Conservation (phyloP, 2,329 filamentous ascomycete species). For the Pyrenophora seminiperda region DNA sequence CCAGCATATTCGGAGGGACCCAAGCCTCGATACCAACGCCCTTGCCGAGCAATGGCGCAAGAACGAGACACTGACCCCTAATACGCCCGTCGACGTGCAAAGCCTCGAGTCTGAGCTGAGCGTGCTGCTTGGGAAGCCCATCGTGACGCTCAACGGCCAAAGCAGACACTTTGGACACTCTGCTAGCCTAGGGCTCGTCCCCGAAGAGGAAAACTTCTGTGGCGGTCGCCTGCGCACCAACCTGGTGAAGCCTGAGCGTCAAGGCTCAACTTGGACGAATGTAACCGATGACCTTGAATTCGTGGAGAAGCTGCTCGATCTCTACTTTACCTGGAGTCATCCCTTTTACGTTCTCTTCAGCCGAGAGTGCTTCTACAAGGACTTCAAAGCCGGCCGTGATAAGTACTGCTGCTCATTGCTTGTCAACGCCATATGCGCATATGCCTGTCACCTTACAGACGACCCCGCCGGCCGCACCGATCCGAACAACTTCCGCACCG, state of each 20-base stretch:
- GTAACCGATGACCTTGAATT: constrained; percentile 64
- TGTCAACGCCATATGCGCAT: constrained; percentile 68
- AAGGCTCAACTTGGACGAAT: constrained; percentile 60
- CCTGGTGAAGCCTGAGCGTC: constrained; percentile 19
- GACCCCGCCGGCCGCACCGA: constrained; percentile 67
- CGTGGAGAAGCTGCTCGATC: constrained; percentile 66
- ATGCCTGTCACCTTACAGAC: constrained; percentile 72
- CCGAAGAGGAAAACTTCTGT: constrained; percentile 43
- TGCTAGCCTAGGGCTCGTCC: constrained; percentile 45
- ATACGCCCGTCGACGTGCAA: constrained; percentile 26
- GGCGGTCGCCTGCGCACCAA: constrained; percentile 20
- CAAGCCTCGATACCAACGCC: constrained; percentile 46
- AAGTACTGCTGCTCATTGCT: constrained; percentile 72
- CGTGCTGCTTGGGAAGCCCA: constrained; percentile 46
- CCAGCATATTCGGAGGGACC: constrained; percentile 50
- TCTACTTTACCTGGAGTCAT: constrained; percentile 76
- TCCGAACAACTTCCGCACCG: constrained; percentile 65
- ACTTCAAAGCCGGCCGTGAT: constrained; percentile 64
- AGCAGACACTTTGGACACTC: constrained; percentile 48
- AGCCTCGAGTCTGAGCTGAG: constrained; percentile 46
- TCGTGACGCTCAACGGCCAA: constrained; percentile 40
- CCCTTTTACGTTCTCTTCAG: constrained; percentile 75
- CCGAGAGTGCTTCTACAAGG: constrained; percentile 71
- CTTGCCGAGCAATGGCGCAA: constrained; percentile 50
- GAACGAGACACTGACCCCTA: constrained; percentile 44